Base-by-base conservation (phyloP, 805 yeast species). In the Candida sakaeoensis region DNA sequence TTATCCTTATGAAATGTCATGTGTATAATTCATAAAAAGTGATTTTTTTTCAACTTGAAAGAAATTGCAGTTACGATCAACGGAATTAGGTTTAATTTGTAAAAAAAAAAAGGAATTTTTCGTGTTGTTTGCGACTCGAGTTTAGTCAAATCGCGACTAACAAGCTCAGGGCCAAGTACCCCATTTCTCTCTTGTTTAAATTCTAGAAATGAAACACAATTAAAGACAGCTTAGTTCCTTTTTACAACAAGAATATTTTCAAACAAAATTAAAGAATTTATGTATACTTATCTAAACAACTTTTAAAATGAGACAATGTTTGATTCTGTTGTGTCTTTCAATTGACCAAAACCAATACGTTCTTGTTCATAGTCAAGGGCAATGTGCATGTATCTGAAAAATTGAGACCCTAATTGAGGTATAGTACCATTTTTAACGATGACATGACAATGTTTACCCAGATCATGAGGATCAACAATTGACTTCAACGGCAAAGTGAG, bases 1-100 rank as follows among this genome's bases (percentile, higher is more conserved):
- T 34, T 34, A 5, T 12, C 12, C 8, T 39, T 48, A 42, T 21
- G 15, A 7, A 14, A 21, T n/a, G 25, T 18, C 22, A 36, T 36
- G 15, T 8, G 7, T 30, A 7, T 6, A 15, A 16, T 16, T 30
- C 8, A 23, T 9, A 25, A 25, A 25, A 8, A 25, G 28, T 25
- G n/a, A n/a, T n/a, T n/a, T n/a, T n/a, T n/a, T n/a, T n/a, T n/a
- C n/a, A n/a, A n/a, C n/a, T n/a, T n/a, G n/a, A n/a, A n/a, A n/a
- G n/a, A n/a, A n/a, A n/a, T n/a, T n/a, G n/a, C n/a, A n/a, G n/a
- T n/a, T n/a, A n/a, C n/a, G n/a, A n/a, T n/a, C n/a, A n/a, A n/a
- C n/a, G n/a, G n/a, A n/a, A n/a, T n/a, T n/a, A n/a, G n/a, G n/a
- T n/a, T n/a, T n/a, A n/a, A n/a, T n/a, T n/a, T n/a, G n/a, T n/a